A percentile compares a stretch with the other conserved stretches of the same genome.
Conservation (phyloP, 495 filamentous ascomycete species). For the Annulohypoxylon maeteangense region DNA sequence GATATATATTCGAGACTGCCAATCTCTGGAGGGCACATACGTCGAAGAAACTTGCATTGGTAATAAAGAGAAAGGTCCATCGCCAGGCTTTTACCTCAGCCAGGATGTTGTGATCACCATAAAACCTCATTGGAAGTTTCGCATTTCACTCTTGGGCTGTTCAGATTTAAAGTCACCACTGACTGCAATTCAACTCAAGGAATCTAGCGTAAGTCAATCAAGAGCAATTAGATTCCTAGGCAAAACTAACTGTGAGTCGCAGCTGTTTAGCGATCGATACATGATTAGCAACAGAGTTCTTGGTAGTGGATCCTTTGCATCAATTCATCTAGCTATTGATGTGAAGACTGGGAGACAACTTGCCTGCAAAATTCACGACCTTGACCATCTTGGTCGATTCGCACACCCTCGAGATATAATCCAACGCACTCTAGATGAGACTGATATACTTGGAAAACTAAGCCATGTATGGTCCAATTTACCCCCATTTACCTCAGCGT, state of each 20-base stretch:
- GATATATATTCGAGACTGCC: constrained; percentile 69
- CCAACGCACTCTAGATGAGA: constrained; percentile 58
- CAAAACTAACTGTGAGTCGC: neutral
- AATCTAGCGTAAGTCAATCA: constrained; percentile 27
- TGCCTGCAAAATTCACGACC: constrained; percentile 76
- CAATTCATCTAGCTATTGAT: constrained; percentile 84
- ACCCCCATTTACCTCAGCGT: neutral
- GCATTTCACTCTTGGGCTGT: constrained; percentile 39
- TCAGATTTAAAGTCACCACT: constrained; percentile 12
- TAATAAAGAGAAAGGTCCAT: constrained; percentile 28
- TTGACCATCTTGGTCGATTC: constrained; percentile 31
- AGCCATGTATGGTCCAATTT: constrained; percentile 63
- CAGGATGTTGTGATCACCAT: constrained; percentile 65
- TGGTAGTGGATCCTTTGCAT: constrained; percentile 85
- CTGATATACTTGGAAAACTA: constrained; percentile 65
- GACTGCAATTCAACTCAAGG: constrained; percentile 35
- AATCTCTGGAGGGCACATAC: constrained; percentile 65
- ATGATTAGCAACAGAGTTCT: constrained; percentile 66
- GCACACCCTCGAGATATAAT: constrained; percentile 16
- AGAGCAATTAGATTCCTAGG: neutral
- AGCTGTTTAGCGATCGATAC: constrained; percentile 63
- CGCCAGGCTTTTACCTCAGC: constrained; percentile 61
- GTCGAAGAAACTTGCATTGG: constrained; percentile 63
- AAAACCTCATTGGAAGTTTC: constrained; percentile 50
- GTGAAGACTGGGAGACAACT: constrained; percentile 71